These are phyloP conservation scores for Mediolabrus comicus DNA, from an alignment of 108 stramenopile genomes.

Conservation along the genomic window DNA sequence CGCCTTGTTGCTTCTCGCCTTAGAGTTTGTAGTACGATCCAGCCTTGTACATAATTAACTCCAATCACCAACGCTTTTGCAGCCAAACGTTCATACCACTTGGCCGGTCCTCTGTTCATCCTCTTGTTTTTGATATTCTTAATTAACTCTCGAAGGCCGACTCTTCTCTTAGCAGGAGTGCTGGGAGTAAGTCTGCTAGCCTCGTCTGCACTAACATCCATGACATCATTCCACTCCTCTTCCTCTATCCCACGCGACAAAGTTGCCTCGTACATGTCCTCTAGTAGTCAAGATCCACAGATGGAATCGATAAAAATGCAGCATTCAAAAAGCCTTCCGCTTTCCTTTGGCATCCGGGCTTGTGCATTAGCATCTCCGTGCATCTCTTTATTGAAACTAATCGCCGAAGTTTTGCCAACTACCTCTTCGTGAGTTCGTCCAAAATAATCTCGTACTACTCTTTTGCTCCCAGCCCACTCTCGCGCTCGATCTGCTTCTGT, in stretches of 20 bases:
- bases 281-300: slow-evolving; percentile 46
- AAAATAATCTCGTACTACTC: slow-evolving; percentile 45
- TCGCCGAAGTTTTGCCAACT: slow-evolving; percentile 44
- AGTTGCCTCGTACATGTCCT: slow-evolving; percentile 76
- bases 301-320: slow-evolving; percentile 62
- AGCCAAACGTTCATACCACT: slow-evolving; percentile 76
- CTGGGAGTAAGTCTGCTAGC: background rate
- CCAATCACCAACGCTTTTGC: slow-evolving; percentile 68
- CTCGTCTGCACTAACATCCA: slow-evolving; percentile 30
- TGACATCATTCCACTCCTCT: slow-evolving; percentile 36
- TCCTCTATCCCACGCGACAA: slow-evolving; percentile 43
- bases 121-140: slow-evolving; percentile 30
- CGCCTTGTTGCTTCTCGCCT: slow-evolving; percentile 70
- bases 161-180: slow-evolving; percentile 9
- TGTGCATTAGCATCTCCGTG: slow-evolving; percentile 10
- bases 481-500: slow-evolving; percentile 13
- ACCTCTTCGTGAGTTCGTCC: slow-evolving; percentile 32
- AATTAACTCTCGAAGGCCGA: slow-evolving; percentile 38
- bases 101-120: slow-evolving; percentile 34
- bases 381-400: slow-evolving; percentile 28
- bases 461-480: slow-evolving; percentile 26
- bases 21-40: slow-evolving; percentile 79
- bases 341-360: slow-evolving; percentile 36
- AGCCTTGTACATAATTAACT: slow-evolving; percentile 84
- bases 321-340: slow-evolving; percentile 60